Conservation (phyloP, 257 asterid species). For the Echium plantagineum region DNA sequence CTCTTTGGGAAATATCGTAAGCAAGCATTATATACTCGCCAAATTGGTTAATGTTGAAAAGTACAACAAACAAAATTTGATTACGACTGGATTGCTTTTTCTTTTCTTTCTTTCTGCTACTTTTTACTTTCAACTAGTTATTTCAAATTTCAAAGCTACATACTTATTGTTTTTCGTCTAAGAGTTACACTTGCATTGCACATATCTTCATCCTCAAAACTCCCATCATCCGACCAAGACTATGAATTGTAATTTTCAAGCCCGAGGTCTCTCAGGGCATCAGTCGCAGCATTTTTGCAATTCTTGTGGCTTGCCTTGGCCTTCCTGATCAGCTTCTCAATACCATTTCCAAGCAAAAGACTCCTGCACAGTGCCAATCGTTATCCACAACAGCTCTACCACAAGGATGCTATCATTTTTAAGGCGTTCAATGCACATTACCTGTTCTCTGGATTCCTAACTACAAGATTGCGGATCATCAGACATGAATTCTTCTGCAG, state of each 20-base stretch:
- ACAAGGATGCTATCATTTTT: not conserved
- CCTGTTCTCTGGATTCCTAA: constrained; percentile 84
- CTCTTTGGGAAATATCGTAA: too few species aligned
- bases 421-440: constrained; percentile 2
- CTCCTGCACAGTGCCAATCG: constrained; percentile 30
- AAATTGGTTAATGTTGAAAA: too few species aligned
- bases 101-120: too few species aligned
- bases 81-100: too few species aligned
- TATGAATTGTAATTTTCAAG: constrained; percentile 59
- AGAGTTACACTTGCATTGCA: too few species aligned
- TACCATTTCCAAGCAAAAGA: constrained; percentile 54
- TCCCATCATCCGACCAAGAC: too few species aligned
- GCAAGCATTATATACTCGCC: too few species aligned
- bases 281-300: constrained; percentile 86
- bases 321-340: constrained; percentile 59
- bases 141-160: too few species aligned
- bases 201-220: too few species aligned
- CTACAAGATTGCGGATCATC: constrained; percentile 86
- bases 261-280: constrained; percentile 81
- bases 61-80: too few species aligned
- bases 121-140: too few species aligned
- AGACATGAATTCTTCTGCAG: constrained; percentile 64
- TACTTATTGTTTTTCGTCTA: too few species aligned
- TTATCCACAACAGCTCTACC: not conserved
- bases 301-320: constrained; percentile 59